A percentile compares a stretch with the other conserved stretches of the same genome.
Evolutionary conservation across 108 stramenopile genomes (phyloP).

Genomic region (Cyclotella choctawhatcheeana): DNA sequence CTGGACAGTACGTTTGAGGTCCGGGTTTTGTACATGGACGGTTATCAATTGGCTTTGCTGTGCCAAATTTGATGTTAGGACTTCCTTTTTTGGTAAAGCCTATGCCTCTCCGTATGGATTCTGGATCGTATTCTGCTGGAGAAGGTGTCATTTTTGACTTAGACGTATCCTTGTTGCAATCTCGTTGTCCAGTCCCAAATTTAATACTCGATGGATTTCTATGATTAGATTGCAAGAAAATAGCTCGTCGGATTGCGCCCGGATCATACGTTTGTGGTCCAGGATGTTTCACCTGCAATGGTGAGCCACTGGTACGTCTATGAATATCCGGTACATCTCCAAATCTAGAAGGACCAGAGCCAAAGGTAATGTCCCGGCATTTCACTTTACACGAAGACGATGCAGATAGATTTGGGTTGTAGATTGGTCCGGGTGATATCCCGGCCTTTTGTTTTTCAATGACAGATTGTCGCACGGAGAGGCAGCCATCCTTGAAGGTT

Average conservation of each 20-base stretch:
- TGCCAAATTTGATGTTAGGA: constrained; percentile 39
- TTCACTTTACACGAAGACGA: constrained; percentile 24
- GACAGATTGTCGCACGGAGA: constrained; percentile 36
- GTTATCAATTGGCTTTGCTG: constrained; percentile 16
- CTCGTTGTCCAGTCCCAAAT: constrained; percentile 47
- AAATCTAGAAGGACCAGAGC: constrained; percentile 49
- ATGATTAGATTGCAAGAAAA: constrained; percentile 34
- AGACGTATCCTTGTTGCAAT: constrained; percentile 23
- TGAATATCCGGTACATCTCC: constrained; percentile 31
- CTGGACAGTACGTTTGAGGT: constrained; percentile 46
- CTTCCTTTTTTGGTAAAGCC: constrained; percentile 34
- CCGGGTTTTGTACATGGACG: constrained; percentile 30
- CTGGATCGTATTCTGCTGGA: constrained; percentile 48
- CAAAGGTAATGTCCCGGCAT: constrained; percentile 49
- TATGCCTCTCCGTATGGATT: constrained; percentile 42
- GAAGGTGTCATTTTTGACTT: constrained; percentile 20
- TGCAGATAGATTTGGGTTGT: constrained; percentile 38
- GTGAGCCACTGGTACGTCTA: constrained; percentile 12
- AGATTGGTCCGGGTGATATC: constrained; percentile 46
- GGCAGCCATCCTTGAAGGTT: constrained; percentile 52
- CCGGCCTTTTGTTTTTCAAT: constrained; percentile 38
- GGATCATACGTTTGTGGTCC: constrained; percentile 51
- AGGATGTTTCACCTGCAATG: constrained; percentile 17
- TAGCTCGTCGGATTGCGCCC: constrained; percentile 37
- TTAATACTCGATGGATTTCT: constrained; percentile 34